Evolutionary conservation across 805 yeast genomes (phyloP), one percentile per base, ranked within the genome.

Genomic region (Gaillardinia entomophila): DNA sequence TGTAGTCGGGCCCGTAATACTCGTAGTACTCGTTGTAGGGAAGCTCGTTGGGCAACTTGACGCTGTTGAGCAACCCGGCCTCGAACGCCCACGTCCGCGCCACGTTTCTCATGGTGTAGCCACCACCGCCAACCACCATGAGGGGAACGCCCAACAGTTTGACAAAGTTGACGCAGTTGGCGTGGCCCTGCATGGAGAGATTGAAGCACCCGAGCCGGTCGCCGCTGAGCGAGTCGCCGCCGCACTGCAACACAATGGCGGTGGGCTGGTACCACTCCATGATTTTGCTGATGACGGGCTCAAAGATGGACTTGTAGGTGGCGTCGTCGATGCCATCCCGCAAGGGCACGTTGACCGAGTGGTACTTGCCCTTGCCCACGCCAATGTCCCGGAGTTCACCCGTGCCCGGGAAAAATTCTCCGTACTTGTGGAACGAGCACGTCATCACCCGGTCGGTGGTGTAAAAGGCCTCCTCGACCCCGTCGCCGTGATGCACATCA

Each of bases 81-180:
- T 92, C 98, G 51, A 72, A 89, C 2, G 96, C 77, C 97, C 98
- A 90, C 10, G 95, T 75, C 45, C 98, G 70, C 4, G 97, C 87
- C 30, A 92, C 98, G 55, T 92, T 92, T 56, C 97, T 75, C 74
- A 95, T 94, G 2, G 98, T 92, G 62, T 92, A 92, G 14, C 98
- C 98, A 46, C 98, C 98, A 31, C 98, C 98, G 26, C 98, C 98
- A 14, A 92, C 71, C 19, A 92, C 95, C 80, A 92, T 75, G 73
- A 86, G 64, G 7, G 98, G 97, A 12, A 92, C 71, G 30, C 85
- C 84, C 52, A 90, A 86, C 6, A 84, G 73, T 55, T 83, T 84
- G 32, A 89, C 87, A 60, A 77, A 90, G 46, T 82, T 79, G 32
- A 90, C 86, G 67, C 98, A 92, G 59, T 90, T 94, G 26, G 97